A percentile compares a stretch with the other conserved stretches of the same genome.
These are phyloP conservation scores for Poa pratensis DNA, from an alignment of 176 grass and related monocot species.

Conservation along the genomic window DNA sequence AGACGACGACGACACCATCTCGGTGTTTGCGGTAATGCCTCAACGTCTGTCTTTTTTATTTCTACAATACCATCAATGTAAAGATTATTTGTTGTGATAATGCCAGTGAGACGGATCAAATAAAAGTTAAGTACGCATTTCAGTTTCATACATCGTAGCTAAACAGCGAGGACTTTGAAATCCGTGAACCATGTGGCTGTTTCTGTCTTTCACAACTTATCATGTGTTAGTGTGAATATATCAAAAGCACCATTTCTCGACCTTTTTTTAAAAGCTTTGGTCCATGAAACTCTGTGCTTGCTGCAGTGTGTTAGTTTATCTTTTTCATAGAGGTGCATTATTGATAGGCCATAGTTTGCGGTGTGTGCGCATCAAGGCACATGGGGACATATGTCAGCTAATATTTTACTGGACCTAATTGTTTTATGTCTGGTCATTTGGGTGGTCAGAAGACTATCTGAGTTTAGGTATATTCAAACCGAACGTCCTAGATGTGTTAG, in stretches of 20 bases:
- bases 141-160: slow-evolving; percentile 14
- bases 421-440: slow-evolving; percentile 38
- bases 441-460: slow-evolving; percentile 36
- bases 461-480: slow-evolving; percentile 50
- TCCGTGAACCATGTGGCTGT: not conserved
- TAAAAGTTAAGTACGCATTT: slow-evolving; percentile 21
- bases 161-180: slow-evolving; percentile 26
- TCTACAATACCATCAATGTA: not conserved
- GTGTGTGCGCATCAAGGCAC: slow-evolving; percentile 48
- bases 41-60: slow-evolving; percentile 38
- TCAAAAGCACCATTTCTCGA: not conserved
- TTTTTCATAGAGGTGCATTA: slow-evolving; percentile 44
- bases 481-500: slow-evolving; percentile 1
- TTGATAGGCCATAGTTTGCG: slow-evolving; percentile 42
- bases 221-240: slow-evolving; percentile 4
- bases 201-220: slow-evolving; percentile 5
- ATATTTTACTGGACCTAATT: slow-evolving; percentile 48
- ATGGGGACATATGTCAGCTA: slow-evolving; percentile 53
- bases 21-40: slow-evolving; percentile 77
- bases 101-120: not conserved
- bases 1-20: slow-evolving; percentile 57
- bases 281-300: slow-evolving; percentile 26
- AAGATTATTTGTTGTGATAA: not conserved
- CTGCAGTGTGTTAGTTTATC: slow-evolving; percentile 32
- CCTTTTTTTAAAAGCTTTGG: not conserved